Conservation (phyloP, 345 rosid genomes). For the Clarkia xantiana region DNA sequence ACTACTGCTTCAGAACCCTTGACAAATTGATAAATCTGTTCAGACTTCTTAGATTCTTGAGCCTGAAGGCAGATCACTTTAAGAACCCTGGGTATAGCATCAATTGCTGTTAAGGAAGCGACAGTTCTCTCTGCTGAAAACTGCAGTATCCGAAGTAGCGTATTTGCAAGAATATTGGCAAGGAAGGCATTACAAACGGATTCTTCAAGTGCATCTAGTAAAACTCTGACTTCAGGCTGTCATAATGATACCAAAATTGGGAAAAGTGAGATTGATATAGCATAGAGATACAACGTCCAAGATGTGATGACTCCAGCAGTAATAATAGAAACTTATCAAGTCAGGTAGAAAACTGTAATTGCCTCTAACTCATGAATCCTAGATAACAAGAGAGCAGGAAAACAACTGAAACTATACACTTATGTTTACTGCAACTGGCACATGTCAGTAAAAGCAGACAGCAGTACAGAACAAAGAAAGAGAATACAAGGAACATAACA, state of each 20-base stretch:
- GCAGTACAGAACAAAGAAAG: too few relatives aligned
- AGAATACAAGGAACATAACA: too few relatives aligned
- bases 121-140: slow-evolving; percentile 52
- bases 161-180: slow-evolving; percentile 49
- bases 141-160: slow-evolving; percentile 52
- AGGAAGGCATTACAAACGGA: slow-evolving; percentile 55
- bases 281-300: background rate
- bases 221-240: slow-evolving; percentile 75
- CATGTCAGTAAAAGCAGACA: too few relatives aligned
- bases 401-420: too few relatives aligned
- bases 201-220: slow-evolving; percentile 80
- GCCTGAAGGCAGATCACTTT: slow-evolving; percentile 65
- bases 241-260: slow-evolving; percentile 10
- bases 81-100: slow-evolving; percentile 64
- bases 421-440: too few relatives aligned
- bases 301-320: background rate
- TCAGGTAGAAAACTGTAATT: too few relatives aligned
- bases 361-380: too few relatives aligned
- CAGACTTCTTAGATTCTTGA: slow-evolving; percentile 39
- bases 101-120: slow-evolving; percentile 51
- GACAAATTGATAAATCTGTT: slow-evolving; percentile 11
- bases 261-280: background rate
- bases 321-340: background rate
- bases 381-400: too few relatives aligned
- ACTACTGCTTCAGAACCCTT: slow-evolving; percentile 15